Percentiles rank a stretch among this genome's conserved stretches.
These are phyloP conservation scores for Leptodontidium sp. DNA, from an alignment of 2,329 filamentous ascomycete species.

Conservation along the genomic window DNA sequence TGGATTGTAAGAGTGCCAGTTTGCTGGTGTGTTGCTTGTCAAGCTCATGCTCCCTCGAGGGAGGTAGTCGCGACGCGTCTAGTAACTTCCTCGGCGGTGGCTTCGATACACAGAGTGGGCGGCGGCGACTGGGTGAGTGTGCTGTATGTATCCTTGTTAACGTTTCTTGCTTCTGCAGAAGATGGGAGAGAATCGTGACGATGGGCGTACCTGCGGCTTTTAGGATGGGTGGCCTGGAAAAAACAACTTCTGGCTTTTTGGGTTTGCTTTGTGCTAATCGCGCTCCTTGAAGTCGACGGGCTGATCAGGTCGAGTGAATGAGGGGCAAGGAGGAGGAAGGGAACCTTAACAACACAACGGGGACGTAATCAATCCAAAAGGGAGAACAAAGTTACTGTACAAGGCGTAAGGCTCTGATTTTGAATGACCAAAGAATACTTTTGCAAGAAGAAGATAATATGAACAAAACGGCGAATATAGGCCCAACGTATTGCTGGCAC, in stretches of 20 bases:
- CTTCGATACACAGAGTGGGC: background rate
- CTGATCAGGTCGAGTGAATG: background rate
- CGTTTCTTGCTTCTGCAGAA: background rate
- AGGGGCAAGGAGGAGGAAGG: background rate
- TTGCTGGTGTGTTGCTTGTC: constrained; percentile 53
- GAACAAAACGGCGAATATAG: constrained; percentile 36
- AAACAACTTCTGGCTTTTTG: background rate
- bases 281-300: constrained; percentile 20
- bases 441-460: constrained; percentile 32
- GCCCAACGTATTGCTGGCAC: constrained; percentile 39
- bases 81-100: background rate
- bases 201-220: constrained; percentile 22
- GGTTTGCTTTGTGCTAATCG: constrained; percentile 25
- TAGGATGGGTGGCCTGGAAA: constrained; percentile 19
- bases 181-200: background rate
- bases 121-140: background rate
- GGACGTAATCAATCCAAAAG: constrained; percentile 5
- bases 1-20: constrained; percentile 69
- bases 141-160: constrained; percentile 28
- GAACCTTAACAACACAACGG: background rate
- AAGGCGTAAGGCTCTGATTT: constrained; percentile 20
- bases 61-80: constrained; percentile 16
- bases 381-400: constrained; percentile 1
- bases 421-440: constrained; percentile 25
- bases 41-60: constrained; percentile 19